Base-by-base conservation (phyloP, 2,329 filamentous ascomycete genomes). In the Phialophora verrucosa region DNA sequence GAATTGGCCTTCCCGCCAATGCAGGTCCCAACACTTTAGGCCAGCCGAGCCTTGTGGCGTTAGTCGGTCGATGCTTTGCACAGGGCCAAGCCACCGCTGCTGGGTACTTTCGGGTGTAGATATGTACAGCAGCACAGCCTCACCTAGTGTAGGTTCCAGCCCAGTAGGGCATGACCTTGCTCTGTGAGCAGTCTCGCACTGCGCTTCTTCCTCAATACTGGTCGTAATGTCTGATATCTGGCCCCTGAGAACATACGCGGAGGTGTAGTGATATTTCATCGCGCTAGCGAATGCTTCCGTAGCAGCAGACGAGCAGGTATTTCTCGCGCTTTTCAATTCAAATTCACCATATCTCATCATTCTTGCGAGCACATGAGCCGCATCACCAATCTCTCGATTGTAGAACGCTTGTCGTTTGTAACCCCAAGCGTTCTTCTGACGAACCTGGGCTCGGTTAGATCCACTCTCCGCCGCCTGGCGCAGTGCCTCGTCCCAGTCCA, bases 391-490 rank as follows among this genome's bases (percentile, higher is more conserved):
- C 12, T n/a, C 29, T 59, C 8, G 10, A 11, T 51, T 32, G 12
- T 32, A 38, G 31, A 35, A 35, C 3, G 32, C 32, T 35, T 35
- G 11, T 23, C n/a, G 23, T 44, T 50, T 25, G n/a, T 11, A 17
- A n/a, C 20, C 29, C n/a, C 14, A 23, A 31, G 6, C 12, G 23
- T 23, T 31, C 6, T 25, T 32, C 20, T 25, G 32, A 25, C 4
- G 38, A 42, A 17, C 10, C 44, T 38, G 38, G 23, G 2, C 27
- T 51, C 12, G n/a, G 49, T 68, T 59, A 69, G 23, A 69, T 44
- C 67, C 67, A 69, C 38, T 67, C 59, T 14, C 55, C 67, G 42
- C 67, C 67, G 2, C 67, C 67, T 6, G 67, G 67, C n/a, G 67
- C 67, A 6, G 54, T 60, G 25, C 67, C 62, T 59, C n/a, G 60